These are phyloP conservation scores for Penicillium tannophilum DNA, from an alignment of 495 filamentous ascomycete genomes.

Conservation along the genomic window DNA sequence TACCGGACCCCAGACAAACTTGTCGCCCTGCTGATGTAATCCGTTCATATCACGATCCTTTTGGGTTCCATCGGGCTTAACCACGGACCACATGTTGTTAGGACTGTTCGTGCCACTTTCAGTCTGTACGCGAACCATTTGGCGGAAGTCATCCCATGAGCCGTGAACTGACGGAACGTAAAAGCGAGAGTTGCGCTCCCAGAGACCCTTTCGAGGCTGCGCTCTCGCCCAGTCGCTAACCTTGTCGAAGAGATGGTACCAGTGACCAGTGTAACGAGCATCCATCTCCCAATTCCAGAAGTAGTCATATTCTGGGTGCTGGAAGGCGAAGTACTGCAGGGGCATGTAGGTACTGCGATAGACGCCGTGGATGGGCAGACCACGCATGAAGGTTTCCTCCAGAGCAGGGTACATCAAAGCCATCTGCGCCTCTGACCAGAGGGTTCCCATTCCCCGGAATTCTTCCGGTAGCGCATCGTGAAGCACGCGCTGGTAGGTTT, in stretches of 20 bases:
- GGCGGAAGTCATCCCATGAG: slow-evolving; percentile 87
- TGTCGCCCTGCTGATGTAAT: slow-evolving; percentile 60
- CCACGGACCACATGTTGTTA: slow-evolving; percentile 68
- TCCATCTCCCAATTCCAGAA: slow-evolving; percentile 99
- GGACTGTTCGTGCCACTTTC: slow-evolving; percentile 75
- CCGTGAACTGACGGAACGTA: slow-evolving; percentile 90
- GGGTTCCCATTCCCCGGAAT: slow-evolving; percentile 82
- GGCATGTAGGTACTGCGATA: slow-evolving; percentile 93
- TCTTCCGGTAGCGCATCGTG: slow-evolving; percentile 75
- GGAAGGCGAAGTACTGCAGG: slow-evolving; percentile 86
- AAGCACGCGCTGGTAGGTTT: slow-evolving; percentile 64
- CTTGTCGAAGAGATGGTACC: slow-evolving; percentile 83
- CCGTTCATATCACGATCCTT: slow-evolving; percentile 18
- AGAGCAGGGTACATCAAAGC: slow-evolving; percentile 80
- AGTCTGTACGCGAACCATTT: slow-evolving; percentile 88
- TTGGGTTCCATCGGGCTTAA: slow-evolving; percentile 38
- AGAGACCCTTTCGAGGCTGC: slow-evolving; percentile 88
- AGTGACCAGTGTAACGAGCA: slow-evolving; percentile 93
- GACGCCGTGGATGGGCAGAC: slow-evolving; percentile 82
- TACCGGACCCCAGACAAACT: slow-evolving; percentile 83
- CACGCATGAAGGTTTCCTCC: slow-evolving; percentile 68
- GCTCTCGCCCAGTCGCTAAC: slow-evolving; percentile 72
- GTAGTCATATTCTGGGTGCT: slow-evolving; percentile 91
- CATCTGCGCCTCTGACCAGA: slow-evolving; percentile 96
- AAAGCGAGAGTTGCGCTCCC: slow-evolving; percentile 91